Percentiles rank a stretch among this genome's conserved stretches.
Conservation (phyloP, 306 rosid genomes). For the Senna siamea region DNA sequence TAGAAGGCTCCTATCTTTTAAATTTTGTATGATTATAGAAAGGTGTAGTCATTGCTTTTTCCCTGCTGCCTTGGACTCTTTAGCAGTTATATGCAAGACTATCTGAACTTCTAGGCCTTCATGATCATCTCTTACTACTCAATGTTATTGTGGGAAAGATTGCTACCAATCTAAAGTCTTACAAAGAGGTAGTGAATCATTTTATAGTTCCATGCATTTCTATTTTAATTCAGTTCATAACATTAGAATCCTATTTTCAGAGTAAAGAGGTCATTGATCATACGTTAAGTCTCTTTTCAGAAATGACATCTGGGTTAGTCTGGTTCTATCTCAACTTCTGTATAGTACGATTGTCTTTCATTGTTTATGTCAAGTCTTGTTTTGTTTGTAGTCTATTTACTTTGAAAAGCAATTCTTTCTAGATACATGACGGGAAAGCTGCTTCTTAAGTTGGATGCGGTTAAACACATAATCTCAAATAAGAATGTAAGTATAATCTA, state of each 20-base stretch:
- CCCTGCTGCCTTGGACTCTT: slow-evolving; percentile 40
- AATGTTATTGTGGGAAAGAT: slow-evolving; percentile 86
- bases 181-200: slow-evolving; percentile 66
- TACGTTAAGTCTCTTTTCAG: slow-evolving; percentile 48
- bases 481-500: slow-evolving; percentile 43
- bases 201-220: background rate
- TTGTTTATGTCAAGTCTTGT: background rate
- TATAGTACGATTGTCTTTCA: slow-evolving; percentile 18
- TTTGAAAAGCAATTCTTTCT: slow-evolving; percentile 10
- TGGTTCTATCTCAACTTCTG: background rate
- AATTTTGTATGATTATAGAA: slow-evolving; percentile 8
- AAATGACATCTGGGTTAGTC: slow-evolving; percentile 58
- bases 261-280: slow-evolving; percentile 57
- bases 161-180: slow-evolving; percentile 82
- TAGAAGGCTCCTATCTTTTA: slow-evolving; percentile 32
- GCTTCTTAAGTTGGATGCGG: slow-evolving; percentile 48
- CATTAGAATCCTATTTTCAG: slow-evolving; percentile 40
- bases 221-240: slow-evolving; percentile 25
- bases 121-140: slow-evolving; percentile 77
- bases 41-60: slow-evolving; percentile 36
- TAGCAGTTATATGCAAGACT: slow-evolving; percentile 91
- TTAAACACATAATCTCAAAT: slow-evolving; percentile 42
- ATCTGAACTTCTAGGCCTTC: slow-evolving; percentile 88
- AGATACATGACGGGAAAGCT: slow-evolving; percentile 49
- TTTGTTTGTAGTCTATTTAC: slow-evolving; percentile 23